Conservation (phyloP, 225 moss, liverwort and hornwort species). For the Takakia lepidozioides region DNA sequence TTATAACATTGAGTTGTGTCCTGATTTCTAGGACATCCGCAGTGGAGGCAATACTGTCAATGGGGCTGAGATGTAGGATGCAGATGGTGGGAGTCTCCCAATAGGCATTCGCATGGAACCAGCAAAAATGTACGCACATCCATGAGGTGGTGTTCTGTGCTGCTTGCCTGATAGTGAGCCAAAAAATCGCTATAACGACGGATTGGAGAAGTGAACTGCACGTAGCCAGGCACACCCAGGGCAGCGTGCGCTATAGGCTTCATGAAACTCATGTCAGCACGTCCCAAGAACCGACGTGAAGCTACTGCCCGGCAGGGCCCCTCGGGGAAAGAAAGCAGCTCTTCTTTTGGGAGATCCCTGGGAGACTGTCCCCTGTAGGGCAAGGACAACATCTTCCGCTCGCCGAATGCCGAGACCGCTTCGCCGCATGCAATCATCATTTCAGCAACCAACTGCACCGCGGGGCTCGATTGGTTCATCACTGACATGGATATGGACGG, state of each 20-base stretch:
- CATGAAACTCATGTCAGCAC: conserved; percentile 83
- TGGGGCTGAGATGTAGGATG: too few relatives aligned
- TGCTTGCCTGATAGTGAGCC: conserved; percentile 88
- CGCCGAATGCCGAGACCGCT: conserved; percentile 70
- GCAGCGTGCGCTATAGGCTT: conserved; percentile 73
- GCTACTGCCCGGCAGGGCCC: conserved; percentile 81
- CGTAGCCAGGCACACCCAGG: conserved; percentile 83
- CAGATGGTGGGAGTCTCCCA: too few relatives aligned
- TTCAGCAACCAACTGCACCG: conserved; percentile 77
- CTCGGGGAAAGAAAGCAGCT: conserved; percentile 56
- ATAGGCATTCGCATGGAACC: too few relatives aligned
- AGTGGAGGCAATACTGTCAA: too few relatives aligned
- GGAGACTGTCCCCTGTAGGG: conserved; percentile 88
- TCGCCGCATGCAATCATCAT: conserved; percentile 99
- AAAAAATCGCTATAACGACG: conserved; percentile 82
- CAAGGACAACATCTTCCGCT: conserved; percentile 59
- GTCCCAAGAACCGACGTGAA: conserved; percentile 56
- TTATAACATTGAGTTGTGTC: too few relatives aligned
- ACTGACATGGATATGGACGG: conserved; percentile 58
- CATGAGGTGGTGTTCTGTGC: too few relatives aligned
- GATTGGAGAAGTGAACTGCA: conserved; percentile 97
- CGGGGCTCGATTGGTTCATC: conserved; percentile 58
- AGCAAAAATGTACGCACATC: too few relatives aligned
- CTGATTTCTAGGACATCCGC: too few relatives aligned
- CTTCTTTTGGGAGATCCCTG: conserved; percentile 33